phyloP scores from a whole-genome alignment of 2,329 filamentous ascomycete species.

The Fusarium albidum region DNA sequence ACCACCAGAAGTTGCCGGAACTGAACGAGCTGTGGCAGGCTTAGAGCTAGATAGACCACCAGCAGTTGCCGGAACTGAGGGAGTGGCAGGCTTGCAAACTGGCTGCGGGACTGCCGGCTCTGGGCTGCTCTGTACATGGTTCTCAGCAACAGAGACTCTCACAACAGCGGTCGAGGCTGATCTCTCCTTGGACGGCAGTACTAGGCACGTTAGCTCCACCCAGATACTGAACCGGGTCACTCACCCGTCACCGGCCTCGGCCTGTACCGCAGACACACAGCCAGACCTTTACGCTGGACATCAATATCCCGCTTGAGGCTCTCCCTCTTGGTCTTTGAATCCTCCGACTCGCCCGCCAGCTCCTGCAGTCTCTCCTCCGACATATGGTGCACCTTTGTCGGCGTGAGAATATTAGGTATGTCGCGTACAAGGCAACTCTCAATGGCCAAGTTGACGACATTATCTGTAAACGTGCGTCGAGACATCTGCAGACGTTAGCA shows the following conservation, averaged over 20 bases:
- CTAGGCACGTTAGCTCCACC: neutral
- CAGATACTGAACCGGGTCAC: neutral
- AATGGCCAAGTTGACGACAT: constrained; percentile 56
- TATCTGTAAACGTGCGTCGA: constrained; percentile 55
- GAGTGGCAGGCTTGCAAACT: no score
- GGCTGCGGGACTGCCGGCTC: no score
- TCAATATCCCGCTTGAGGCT: constrained; percentile 17
- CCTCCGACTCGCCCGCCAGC: constrained; percentile 16
- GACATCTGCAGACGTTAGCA: constrained; percentile 45
- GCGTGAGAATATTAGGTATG: constrained; percentile 51
- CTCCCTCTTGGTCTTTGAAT: constrained; percentile 9
- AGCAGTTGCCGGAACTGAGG: no score
- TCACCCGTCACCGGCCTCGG: constrained; percentile 23
- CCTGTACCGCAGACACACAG: constrained; percentile 10
- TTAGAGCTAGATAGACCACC: no score
- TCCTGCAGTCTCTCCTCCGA: constrained; percentile 16
- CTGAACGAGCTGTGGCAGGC: no score
- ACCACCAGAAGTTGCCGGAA: no score
- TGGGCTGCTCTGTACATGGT: no score
- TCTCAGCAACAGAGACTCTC: no score
- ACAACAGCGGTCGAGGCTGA: no score
- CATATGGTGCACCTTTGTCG: constrained; percentile 42
- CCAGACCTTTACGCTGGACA: constrained; percentile 16
- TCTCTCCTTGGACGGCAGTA: constrained; percentile 1
- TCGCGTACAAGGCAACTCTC: constrained; percentile 57